phyloP scores from a whole-genome alignment of 768 basidiomycete genomes.

The Hortiboletus campestris region DNA sequence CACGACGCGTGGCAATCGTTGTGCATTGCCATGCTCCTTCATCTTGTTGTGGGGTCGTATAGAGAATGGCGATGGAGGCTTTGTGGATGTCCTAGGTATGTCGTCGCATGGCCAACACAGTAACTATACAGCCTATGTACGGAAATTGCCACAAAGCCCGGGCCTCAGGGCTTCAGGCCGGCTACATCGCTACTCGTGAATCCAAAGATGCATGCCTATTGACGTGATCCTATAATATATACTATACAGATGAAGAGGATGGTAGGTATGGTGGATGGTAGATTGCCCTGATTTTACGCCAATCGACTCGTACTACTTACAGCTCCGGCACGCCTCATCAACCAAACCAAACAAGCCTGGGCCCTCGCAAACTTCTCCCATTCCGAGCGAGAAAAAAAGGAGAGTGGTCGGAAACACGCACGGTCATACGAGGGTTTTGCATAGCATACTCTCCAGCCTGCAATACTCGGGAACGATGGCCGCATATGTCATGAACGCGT shows the following conservation, averaged over 20 bases:
- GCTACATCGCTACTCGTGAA: not conserved
- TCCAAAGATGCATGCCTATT: slow-evolving; percentile 2
- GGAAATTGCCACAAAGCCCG: no score
- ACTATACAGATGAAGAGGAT: slow-evolving; percentile 7
- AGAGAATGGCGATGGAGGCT: no score
- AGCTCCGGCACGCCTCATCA: not conserved
- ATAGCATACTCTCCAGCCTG: slow-evolving; percentile 74
- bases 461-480: slow-evolving; percentile 83
- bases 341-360: not conserved
- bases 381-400: not conserved
- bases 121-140: no score
- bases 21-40: no score
- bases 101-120: no score
- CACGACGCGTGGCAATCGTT: no score
- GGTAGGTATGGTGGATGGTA: not conserved
- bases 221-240: slow-evolving; percentile 17
- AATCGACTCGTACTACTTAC: not conserved
- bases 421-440: slow-evolving; percentile 53
- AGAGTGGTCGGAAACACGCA: not conserved
- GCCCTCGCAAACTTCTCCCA: not conserved
- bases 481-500: slow-evolving; percentile 84
- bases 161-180: no score
- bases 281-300: slow-evolving; percentile 1
- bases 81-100: no score
- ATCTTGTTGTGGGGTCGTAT: no score